Evolutionary conservation across 805 yeast genomes (phyloP).

Genomic region (Starmerella etchellsii): DNA sequence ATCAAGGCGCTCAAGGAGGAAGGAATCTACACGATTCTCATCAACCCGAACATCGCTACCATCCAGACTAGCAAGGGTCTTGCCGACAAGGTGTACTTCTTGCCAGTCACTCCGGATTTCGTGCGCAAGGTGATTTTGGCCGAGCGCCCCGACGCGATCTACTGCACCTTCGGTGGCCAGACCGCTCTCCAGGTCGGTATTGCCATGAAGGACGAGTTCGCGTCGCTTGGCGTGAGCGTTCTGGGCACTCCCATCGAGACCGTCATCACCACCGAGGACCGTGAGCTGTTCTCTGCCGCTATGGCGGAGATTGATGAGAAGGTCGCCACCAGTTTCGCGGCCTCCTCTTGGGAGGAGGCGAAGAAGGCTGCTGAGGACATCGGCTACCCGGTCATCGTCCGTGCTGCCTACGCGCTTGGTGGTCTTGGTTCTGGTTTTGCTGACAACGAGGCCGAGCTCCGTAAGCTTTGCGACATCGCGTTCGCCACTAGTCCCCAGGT

Average conservation of each 20-base stretch:
- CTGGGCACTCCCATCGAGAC: conserved; percentile 95
- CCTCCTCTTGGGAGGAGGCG: conserved; percentile 69
- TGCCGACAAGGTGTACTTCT: conserved; percentile 94
- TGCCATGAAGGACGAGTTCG: conserved; percentile 88
- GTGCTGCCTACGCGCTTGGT: conserved; percentile 96
- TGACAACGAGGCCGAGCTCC: conserved; percentile 67
- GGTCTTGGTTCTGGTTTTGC: conserved; percentile 98
- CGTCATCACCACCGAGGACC: conserved; percentile 92
- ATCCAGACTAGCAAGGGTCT: conserved; percentile 95
- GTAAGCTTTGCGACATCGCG: conserved; percentile 76
- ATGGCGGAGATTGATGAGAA: conserved; percentile 93
- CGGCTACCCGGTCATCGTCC: conserved; percentile 89
- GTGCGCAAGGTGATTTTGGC: conserved; percentile 89
- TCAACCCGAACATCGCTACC: conserved; percentile 96
- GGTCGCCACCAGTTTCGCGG: conserved; percentile 88
- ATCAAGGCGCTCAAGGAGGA: conserved; percentile 97
- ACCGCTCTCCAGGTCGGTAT: conserved; percentile 96
- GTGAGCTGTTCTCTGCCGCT: conserved; percentile 87
- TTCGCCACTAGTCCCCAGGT: conserved; percentile 95
- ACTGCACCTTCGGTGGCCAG: conserved; percentile 97
- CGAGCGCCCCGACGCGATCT: conserved; percentile 95
- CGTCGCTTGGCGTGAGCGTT: conserved; percentile 79
- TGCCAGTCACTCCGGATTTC: conserved; percentile 95
- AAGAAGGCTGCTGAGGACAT: conserved; percentile 69
- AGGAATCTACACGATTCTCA: conserved; percentile 88